Evolutionary conservation across 306 rosid genomes (phyloP).

Genomic region (Cucumis hystrix): DNA sequence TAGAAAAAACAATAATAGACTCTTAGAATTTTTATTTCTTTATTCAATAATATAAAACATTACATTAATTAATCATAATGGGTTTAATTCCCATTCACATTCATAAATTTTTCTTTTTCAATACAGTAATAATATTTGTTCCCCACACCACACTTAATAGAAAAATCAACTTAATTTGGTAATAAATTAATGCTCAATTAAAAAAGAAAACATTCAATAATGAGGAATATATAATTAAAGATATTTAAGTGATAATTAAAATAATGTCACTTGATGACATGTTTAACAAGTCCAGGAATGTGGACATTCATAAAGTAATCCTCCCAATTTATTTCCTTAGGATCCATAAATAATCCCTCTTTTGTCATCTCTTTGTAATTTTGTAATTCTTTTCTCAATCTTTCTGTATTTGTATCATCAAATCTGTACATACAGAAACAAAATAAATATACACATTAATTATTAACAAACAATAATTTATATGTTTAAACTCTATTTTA

Average conservation of each 20-base stretch:
- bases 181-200: no score
- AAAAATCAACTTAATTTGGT: not conserved
- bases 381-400: slow-evolving; percentile 27
- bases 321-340: slow-evolving; percentile 54
- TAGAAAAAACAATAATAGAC: no score
- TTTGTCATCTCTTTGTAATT: slow-evolving; percentile 21
- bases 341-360: slow-evolving; percentile 54
- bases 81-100: not conserved
- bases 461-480: not conserved
- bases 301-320: slow-evolving; percentile 49
- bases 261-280: slow-evolving; percentile 38
- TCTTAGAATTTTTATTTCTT: not conserved
- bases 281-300: slow-evolving; percentile 42
- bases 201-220: not conserved
- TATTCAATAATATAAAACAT: not conserved
- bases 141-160: not conserved
- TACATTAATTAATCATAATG: not conserved
- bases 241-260: no score
- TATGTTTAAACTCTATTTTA: not conserved
- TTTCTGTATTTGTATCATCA: slow-evolving; percentile 50
- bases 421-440: slow-evolving; percentile 24
- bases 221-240: not conserved
- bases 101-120: not conserved
- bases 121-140: not conserved
- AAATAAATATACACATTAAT: not conserved